phyloP scores from a whole-genome alignment of 495 filamentous ascomycete genomes.

The Viridothelium virens region DNA sequence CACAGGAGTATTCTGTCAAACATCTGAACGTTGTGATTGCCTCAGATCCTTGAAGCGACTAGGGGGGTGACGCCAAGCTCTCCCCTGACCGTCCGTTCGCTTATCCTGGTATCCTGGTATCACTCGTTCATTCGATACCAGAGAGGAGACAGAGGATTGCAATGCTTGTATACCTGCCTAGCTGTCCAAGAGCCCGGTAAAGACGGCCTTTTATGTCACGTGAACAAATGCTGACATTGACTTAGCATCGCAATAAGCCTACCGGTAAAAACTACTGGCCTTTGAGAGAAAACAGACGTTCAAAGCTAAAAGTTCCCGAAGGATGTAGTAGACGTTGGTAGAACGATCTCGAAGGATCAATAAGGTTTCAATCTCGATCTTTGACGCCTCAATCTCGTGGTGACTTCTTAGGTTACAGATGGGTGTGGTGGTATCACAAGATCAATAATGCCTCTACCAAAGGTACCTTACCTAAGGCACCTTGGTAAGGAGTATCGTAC shows the following conservation, averaged over 20 bases:
- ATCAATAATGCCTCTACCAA: too few relatives aligned
- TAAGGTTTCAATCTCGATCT: background rate
- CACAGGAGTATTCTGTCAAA: too few relatives aligned
- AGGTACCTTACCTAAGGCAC: background rate
- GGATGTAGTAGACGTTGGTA: background rate
- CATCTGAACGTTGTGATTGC: too few relatives aligned
- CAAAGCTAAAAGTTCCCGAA: background rate
- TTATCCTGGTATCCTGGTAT: too few relatives aligned
- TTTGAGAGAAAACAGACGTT: background rate
- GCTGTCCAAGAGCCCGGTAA: too few relatives aligned
- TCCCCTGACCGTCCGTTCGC: too few relatives aligned
- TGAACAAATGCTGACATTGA: background rate
- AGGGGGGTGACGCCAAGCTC: too few relatives aligned
- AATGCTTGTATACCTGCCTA: too few relatives aligned
- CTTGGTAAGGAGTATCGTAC: background rate
- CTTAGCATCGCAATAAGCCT: background rate
- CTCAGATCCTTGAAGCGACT: too few relatives aligned
- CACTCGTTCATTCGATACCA: too few relatives aligned
- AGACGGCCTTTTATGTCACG: too few relatives aligned
- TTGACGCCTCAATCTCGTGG: background rate
- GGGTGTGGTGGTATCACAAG: background rate
- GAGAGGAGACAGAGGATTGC: too few relatives aligned
- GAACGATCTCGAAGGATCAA: conserved; percentile 5
- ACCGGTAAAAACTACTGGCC: background rate
- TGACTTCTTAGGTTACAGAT: background rate